phyloP scores from a whole-genome alignment of 1,284 basidiomycete genomes.

The Gomphus bonarii region DNA sequence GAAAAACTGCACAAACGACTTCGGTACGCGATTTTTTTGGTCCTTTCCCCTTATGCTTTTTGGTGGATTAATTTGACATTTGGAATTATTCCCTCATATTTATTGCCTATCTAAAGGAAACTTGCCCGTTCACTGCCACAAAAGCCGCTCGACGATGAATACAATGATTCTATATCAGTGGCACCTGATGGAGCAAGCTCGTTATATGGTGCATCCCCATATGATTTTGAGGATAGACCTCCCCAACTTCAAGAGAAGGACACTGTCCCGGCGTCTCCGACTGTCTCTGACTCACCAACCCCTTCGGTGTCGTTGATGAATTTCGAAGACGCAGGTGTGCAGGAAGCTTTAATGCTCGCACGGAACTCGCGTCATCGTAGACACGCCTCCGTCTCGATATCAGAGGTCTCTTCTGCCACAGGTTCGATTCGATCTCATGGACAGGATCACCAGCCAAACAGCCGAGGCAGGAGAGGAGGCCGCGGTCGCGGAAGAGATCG shows the following conservation, averaged over 20 bases:
- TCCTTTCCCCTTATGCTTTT: background rate
- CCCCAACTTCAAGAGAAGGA: background rate
- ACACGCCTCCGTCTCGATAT: background rate
- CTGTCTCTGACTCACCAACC: background rate
- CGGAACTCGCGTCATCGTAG: conserved; percentile 4
- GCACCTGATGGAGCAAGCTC: conserved; percentile 4
- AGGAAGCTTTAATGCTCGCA: background rate
- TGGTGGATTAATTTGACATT: background rate
- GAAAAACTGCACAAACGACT: conserved; percentile 57
- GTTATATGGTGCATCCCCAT: conserved; percentile 41
- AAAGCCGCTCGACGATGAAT: conserved; percentile 23
- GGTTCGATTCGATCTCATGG: background rate
- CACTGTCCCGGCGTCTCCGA: background rate
- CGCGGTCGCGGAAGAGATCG: conserved; percentile 28
- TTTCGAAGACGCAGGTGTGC: background rate
- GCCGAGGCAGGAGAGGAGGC: conserved; percentile 21
- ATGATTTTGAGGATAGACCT: conserved; percentile 18
- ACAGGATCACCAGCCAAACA: conserved; percentile 21
- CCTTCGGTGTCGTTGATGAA: background rate
- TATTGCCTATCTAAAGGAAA: background rate
- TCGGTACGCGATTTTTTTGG: background rate
- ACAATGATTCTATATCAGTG: background rate
- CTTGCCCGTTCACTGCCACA: conserved; percentile 23
- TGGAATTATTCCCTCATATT: background rate
- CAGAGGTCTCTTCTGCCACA: background rate